Conservation (phyloP, 2,329 filamentous ascomycete species). For the Didymella keratinophila region DNA sequence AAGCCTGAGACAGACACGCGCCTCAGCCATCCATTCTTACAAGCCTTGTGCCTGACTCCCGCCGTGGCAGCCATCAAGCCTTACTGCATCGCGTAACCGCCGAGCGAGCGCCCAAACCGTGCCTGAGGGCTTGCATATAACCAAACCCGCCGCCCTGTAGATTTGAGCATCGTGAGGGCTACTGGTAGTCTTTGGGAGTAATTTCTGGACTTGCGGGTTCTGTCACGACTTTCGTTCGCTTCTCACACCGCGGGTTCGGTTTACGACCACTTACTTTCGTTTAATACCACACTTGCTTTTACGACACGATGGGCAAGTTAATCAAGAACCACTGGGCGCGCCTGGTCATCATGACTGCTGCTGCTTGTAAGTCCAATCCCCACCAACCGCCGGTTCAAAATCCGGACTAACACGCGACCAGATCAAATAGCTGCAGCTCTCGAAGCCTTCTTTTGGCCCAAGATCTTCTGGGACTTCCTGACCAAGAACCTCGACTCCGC, state of each 20-base stretch:
- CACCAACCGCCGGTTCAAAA: background rate
- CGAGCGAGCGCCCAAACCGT: constrained; percentile 19
- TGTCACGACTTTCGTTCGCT: constrained; percentile 15
- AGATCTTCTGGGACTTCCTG: constrained; percentile 97
- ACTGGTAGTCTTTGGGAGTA: constrained; percentile 48
- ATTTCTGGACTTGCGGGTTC: constrained; percentile 4
- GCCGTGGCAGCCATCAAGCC: constrained; percentile 17
- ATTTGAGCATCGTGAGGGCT: constrained; percentile 31
- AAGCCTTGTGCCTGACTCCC: constrained; percentile 35
- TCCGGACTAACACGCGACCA: constrained; percentile 49
- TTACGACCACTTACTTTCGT: constrained; percentile 41
- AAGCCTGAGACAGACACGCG: constrained; percentile 46
- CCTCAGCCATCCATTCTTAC: constrained; percentile 38
- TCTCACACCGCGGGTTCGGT: constrained; percentile 38
- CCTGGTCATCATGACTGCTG: constrained; percentile 87
- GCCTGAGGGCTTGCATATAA: constrained; percentile 44
- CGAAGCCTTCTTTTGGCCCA: constrained; percentile 96
- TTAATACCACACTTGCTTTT: constrained; percentile 23
- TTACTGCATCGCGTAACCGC: constrained; percentile 31
- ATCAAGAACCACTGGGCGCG: constrained; percentile 99
- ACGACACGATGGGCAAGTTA: constrained; percentile 80
- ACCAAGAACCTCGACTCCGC: constrained; percentile 87
- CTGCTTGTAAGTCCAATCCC: constrained; percentile 67
- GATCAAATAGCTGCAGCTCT: constrained; percentile 87
- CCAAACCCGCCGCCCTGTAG: constrained; percentile 40